A percentile compares a stretch with the other conserved stretches of the same genome.
Conservation (phyloP, 805 yeast genomes). For the Starmerella kuoi region DNA sequence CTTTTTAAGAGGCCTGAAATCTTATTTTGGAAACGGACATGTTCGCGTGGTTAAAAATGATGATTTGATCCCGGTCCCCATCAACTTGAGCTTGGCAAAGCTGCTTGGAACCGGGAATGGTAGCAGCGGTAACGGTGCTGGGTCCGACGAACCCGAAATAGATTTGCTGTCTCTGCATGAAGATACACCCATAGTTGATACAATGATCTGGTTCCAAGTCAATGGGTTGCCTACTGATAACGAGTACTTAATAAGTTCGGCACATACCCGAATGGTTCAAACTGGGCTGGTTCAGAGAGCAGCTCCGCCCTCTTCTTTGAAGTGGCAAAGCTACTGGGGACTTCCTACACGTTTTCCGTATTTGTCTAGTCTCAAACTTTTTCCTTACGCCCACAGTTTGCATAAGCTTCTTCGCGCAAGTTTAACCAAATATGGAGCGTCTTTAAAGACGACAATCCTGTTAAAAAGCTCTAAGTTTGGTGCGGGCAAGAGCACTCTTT, state of each 20-base stretch:
- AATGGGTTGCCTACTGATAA: conserved; percentile 12
- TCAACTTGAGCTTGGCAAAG: conserved; percentile 56
- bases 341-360: conserved; percentile 30
- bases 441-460: conserved; percentile 49
- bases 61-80: conserved; percentile 64
- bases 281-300: conserved; percentile 40
- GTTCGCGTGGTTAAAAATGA: conserved; percentile 48
- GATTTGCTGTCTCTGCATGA: conserved; percentile 9
- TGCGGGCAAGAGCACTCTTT: conserved; percentile 63
- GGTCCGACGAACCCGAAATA: conserved; percentile 40
- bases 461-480: conserved; percentile 60
- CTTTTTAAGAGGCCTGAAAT: conserved; percentile 48
- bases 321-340: conserved; percentile 39
- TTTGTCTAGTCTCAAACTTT: conserved; percentile 31
- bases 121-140: conserved; percentile 23
- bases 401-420: conserved; percentile 44
- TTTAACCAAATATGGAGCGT: conserved; percentile 25
- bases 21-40: conserved; percentile 42
- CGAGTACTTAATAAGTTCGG: conserved; percentile 49
- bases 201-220: conserved; percentile 77
- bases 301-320: conserved; percentile 25
- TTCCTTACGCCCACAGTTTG: conserved; percentile 41
- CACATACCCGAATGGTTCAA: conserved; percentile 55
- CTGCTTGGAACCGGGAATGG: conserved; percentile 30
- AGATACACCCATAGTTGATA: conserved; percentile 36